These are phyloP conservation scores for Pisolithus microcarpus DNA, from an alignment of 768 basidiomycete genomes.

Conservation along the genomic window DNA sequence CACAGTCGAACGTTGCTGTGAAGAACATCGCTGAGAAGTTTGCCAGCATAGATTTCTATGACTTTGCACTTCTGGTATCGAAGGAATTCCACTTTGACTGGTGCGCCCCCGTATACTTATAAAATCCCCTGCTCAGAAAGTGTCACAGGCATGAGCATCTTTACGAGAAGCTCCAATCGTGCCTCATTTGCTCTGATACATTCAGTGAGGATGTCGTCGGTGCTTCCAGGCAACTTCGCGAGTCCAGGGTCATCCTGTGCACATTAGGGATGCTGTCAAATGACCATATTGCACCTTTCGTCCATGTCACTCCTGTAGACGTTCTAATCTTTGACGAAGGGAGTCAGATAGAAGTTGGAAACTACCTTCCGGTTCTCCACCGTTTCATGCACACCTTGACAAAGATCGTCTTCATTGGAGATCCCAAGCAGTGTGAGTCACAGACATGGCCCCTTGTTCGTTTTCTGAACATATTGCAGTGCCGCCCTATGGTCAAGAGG, in stretches of 20 bases:
- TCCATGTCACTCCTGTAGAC: conserved; percentile 27
- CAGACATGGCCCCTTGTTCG: not conserved
- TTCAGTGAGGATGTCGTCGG: conserved; percentile 15
- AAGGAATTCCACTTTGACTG: conserved; percentile 41
- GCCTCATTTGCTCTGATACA: conserved; percentile 33
- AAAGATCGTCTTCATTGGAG: conserved; percentile 35
- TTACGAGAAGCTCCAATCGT: conserved; percentile 28
- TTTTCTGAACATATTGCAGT: conserved; percentile 36
- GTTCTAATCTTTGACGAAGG: conserved; percentile 42
- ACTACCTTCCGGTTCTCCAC: conserved; percentile 32
- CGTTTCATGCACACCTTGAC: conserved; percentile 19
- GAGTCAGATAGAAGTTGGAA: conserved; percentile 37
- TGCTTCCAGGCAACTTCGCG: conserved; percentile 20
- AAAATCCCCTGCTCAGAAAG: not conserved
- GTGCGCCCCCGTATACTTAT: conserved; percentile 17
- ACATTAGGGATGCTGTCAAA: conserved; percentile 43
- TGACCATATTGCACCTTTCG: conserved; percentile 7
- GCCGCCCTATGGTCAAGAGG: conserved; percentile 72
- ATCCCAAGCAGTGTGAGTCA: conserved; percentile 30
- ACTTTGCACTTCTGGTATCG: conserved; percentile 39
- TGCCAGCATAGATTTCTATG: conserved; percentile 20
- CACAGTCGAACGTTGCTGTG: conserved; percentile 46
- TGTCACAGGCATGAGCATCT: conserved; percentile 44
- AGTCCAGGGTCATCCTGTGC: conserved; percentile 35
- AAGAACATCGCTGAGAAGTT: conserved; percentile 49